Evolutionary conservation across 23 red algal species (phyloP), one percentile per base, ranked within the genome.

Genomic region (Gracilaria gracilis): DNA sequence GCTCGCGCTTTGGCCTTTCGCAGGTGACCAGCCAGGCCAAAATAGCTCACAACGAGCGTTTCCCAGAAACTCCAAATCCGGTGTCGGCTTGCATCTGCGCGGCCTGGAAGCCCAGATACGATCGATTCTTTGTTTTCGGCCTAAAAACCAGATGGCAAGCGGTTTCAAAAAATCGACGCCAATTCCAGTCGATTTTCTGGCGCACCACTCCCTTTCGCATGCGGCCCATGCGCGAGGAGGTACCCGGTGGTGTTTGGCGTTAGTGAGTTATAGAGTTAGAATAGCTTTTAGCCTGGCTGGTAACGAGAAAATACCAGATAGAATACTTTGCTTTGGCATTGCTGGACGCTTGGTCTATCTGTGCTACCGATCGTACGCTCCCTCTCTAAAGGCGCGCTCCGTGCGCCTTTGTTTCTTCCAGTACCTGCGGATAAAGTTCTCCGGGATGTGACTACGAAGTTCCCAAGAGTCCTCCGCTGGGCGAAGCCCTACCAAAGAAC

Each of bases 401-500:
- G 66, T 71, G 31, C 66, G 31, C 5, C 66, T 25, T 25, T 34
- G n/a, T 16, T 36, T 5, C 27, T 61, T 27, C 79, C 79, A 82
- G 19, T 36, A 82, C 61, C 50, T 82, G 11, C 47, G 54, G 9
- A 82, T 46, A 32, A 55, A 82, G 38, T 82, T 82, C 50, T 64
- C 53, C 1, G 3, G 53, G 4, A 82, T 61, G 79, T 31, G 24
- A 15, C 61, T 21, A 0, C 34, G 51, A 0, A 15, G 0, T 61
- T 82, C 54, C 3, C 53, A 32, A 11, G 3, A 14, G 34, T 82
- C 47, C 53, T 57, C 50, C 51, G 51, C 20, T 6, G 79, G 55
- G 11, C 24, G 9, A 34, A 81, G 47, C 76, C 1, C 0, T 57
- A 81, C 76, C 76, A 82, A 44, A 0, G 79, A 25, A 82, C 79